A percentile compares a stretch with the other conserved stretches of the same genome.
phyloP scores from a whole-genome alignment of 2,329 filamentous ascomycete species.

The Fusarium sp. region DNA sequence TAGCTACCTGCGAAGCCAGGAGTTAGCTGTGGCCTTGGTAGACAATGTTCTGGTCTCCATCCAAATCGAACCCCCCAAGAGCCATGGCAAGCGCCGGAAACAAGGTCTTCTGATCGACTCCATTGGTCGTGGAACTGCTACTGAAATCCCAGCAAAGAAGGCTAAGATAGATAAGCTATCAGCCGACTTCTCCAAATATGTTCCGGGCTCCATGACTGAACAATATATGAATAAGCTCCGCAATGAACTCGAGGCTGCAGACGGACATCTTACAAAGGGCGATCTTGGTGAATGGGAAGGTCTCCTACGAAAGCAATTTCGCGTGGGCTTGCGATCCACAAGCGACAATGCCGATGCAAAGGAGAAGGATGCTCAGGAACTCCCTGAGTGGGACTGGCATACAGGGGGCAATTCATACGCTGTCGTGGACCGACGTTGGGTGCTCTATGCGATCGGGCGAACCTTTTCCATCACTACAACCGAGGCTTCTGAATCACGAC shows the following conservation, averaged over 20 bases:
- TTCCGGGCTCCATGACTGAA: conserved; percentile 65
- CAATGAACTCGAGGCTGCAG: conserved; percentile 60
- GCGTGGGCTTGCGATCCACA: conserved; percentile 53
- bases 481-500: conserved; percentile 55
- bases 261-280: conserved; percentile 60
- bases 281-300: conserved; percentile 64
- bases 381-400: conserved; percentile 66
- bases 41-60: conserved; percentile 74
- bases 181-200: conserved; percentile 51
- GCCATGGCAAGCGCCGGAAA: conserved; percentile 66
- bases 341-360: conserved; percentile 38
- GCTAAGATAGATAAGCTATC: conserved; percentile 49
- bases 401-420: conserved; percentile 60
- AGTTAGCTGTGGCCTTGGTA: conserved; percentile 74
- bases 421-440: conserved; percentile 73
- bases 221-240: conserved; percentile 62
- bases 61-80: conserved; percentile 73
- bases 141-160: conserved; percentile 54
- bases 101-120: conserved; percentile 79
- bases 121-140: conserved; percentile 72
- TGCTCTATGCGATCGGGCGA: conserved; percentile 72
- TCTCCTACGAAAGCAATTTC: conserved; percentile 63
- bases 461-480: conserved; percentile 66
- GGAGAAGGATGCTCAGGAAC: conserved; percentile 45
- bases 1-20: conserved; percentile 74